A percentile compares a stretch with the other conserved stretches of the same genome.
phyloP scores from a whole-genome alignment of 2,329 filamentous ascomycete species.

The Alternaria incomplexa region DNA sequence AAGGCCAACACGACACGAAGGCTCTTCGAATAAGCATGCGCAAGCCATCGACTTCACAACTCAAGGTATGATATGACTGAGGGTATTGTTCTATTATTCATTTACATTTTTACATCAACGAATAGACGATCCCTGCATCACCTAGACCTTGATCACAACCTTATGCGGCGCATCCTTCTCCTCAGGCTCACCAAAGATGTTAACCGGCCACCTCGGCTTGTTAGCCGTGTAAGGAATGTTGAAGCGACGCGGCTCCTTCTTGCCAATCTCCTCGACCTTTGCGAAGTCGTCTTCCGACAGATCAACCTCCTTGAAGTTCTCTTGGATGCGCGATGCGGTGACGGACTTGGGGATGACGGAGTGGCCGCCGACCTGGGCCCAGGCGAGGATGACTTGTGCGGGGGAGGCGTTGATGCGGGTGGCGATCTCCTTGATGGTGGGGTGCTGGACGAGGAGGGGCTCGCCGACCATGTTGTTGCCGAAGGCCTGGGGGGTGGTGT shows the following conservation, averaged over 20 bases:
- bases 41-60: too few species aligned
- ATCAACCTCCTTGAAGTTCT: constrained; percentile 43
- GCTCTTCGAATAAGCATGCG: too few species aligned
- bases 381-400: constrained; percentile 82
- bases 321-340: constrained; percentile 36
- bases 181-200: constrained; percentile 62
- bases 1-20: too few species aligned
- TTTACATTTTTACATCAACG: too few species aligned
- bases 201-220: constrained; percentile 62
- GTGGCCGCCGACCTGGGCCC: constrained; percentile 72
- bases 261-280: constrained; percentile 57
- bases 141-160: constrained; percentile 40
- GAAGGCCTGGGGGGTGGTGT: constrained; percentile 66
- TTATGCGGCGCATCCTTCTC: constrained; percentile 60
- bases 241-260: constrained; percentile 67
- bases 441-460: constrained; percentile 49
- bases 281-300: constrained; percentile 34
- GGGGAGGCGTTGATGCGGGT: constrained; percentile 68
- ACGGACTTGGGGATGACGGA: constrained; percentile 44
- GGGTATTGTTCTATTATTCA: not conserved
- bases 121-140: too few species aligned
- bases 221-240: constrained; percentile 50
- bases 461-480: constrained; percentile 61
- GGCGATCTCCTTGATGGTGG: constrained; percentile 71
- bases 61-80: not conserved